Conservation (phyloP, 495 filamentous ascomycete species). For the Opeltia flavorubescens region DNA sequence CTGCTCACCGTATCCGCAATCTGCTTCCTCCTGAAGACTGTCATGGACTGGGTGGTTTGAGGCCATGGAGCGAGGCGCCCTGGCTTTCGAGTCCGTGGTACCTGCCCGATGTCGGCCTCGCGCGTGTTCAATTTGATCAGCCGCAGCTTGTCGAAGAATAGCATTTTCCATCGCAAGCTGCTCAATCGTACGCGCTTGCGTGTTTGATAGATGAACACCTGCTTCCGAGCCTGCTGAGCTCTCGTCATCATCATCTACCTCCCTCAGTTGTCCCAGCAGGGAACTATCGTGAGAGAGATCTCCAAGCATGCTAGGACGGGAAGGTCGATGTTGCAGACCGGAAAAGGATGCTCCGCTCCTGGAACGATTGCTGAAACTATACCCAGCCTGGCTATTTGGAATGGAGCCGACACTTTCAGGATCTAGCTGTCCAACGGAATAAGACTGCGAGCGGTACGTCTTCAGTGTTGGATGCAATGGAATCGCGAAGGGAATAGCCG, state of each 20-base stretch:
- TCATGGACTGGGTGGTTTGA: conserved; percentile 48
- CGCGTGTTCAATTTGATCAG: conserved; percentile 42
- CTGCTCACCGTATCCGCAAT: conserved; percentile 55
- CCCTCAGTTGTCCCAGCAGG: conserved; percentile 62
- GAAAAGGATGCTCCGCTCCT: conserved; percentile 44
- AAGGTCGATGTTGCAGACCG: conserved; percentile 65
- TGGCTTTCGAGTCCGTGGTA: conserved; percentile 22
- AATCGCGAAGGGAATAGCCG: conserved; percentile 69
- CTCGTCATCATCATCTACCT: conserved; percentile 73
- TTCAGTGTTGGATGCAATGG: conserved; percentile 84
- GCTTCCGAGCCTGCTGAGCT: conserved; percentile 53
- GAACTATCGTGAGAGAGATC: conserved; percentile 59
- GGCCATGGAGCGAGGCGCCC: conserved; percentile 8
- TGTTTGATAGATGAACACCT: conserved; percentile 38
- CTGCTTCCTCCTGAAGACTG: conserved; percentile 52
- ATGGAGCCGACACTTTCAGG: conserved; percentile 39
- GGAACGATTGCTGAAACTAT: conserved; percentile 28
- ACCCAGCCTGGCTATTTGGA: conserved; percentile 30
- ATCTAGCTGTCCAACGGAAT: conserved; percentile 87
- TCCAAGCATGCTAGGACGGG: conserved; percentile 72
- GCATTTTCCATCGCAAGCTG: conserved; percentile 61
- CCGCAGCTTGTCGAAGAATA: conserved; percentile 46
- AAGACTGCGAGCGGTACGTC: conserved; percentile 89
- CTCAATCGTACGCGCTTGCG: conserved; percentile 56
- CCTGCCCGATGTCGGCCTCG: conserved; percentile 47